Evolutionary conservation across 2,329 filamentous ascomycete genomes (phyloP), one percentile per base, ranked within the genome.

Genomic region (Furcasterigmium furcatum): DNA sequence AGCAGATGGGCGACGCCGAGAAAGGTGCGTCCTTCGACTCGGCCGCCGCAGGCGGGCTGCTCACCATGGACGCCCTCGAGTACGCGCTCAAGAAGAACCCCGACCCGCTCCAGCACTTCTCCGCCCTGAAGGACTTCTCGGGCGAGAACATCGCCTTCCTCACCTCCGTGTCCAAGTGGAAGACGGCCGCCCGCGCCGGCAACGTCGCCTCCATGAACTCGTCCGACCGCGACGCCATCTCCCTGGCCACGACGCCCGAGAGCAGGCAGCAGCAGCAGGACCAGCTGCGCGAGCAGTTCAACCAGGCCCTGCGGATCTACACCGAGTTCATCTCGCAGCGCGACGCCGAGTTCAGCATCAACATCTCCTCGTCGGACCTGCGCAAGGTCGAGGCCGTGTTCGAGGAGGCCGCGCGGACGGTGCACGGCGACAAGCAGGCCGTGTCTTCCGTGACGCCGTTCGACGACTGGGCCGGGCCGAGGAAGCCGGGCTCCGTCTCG

Each of bases 141-240:
- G 76, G 76, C 10, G 77, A 81, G 56, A 81, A 82, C 52, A 75
- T 82, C 51, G 68, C 76, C 24, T 82, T 82, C 60, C 64, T 81
- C 2, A 71, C 65, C 19, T 63, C 65, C 30, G 66, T 79, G 20
- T 58, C 64, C 12, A 63, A 67, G 44, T 80, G 73, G 71, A 74
- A 72, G 46, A 39, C 43, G 8, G 19, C 40, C 1, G 14, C 19
- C n/a, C 20, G 20, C 1, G 41, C 35, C 0, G 48, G 46, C 39
- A 16, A 27, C 22, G 39, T 34, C 8, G n/a, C 40, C 3, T 21
- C 43, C 7, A 40, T 20, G 3, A 14, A 13, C 12, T 19, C 35
- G 4, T 20, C 38, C 6, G 27, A 29, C 19, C 29, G 16, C 27
- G 16, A 39, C 9, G 16, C 30, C 1, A 22, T 48, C 3, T 30